Percentiles rank a stretch among this genome's conserved stretches.
Conservation (phyloP, 495 filamentous ascomycete species). For the Lepidopterella palustris region DNA sequence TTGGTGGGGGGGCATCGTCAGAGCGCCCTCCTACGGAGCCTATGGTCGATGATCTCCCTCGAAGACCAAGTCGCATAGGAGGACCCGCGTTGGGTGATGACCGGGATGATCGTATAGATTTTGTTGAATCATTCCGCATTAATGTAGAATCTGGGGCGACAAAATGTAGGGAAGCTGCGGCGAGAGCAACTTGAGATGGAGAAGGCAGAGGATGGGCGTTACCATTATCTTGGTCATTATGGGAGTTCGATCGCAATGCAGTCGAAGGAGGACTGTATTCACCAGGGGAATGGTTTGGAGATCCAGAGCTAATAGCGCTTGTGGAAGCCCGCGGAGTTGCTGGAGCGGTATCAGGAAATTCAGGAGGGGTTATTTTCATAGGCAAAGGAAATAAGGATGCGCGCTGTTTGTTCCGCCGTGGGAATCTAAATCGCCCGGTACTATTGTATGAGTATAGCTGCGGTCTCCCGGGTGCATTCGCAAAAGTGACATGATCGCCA, state of each 20-base stretch:
- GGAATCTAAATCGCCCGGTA: constrained; percentile 72
- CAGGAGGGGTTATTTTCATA: constrained; percentile 45
- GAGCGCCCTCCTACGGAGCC: constrained; percentile 57
- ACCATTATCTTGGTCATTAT: constrained; percentile 37
- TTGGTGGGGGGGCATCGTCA: constrained; percentile 52
- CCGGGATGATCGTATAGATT: constrained; percentile 66
- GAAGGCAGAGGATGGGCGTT: constrained; percentile 50
- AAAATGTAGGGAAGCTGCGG: constrained; percentile 37
- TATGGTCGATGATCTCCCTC: constrained; percentile 84
- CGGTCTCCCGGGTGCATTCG: constrained; percentile 57
- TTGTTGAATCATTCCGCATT: constrained; percentile 56
- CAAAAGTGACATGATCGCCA: constrained; percentile 61
- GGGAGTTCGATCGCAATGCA: constrained; percentile 31
- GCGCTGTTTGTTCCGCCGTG: constrained; percentile 74
- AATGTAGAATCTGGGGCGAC: constrained; percentile 40
- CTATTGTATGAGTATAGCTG: constrained; percentile 53
- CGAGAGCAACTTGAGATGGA: constrained; percentile 48
- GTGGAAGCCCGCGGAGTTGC: constrained; percentile 50
- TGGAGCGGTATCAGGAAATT: constrained; percentile 33
- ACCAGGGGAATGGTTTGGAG: constrained; percentile 28
- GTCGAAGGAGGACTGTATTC: constrained; percentile 32
- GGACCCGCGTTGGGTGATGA: constrained; percentile 28
- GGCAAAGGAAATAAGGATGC: constrained; percentile 84
- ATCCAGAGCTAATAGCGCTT: constrained; percentile 28
- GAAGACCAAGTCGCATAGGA: constrained; percentile 46